Base-by-base conservation (phyloP, 345 rosid species). In the Hibiscus syriacus region DNA sequence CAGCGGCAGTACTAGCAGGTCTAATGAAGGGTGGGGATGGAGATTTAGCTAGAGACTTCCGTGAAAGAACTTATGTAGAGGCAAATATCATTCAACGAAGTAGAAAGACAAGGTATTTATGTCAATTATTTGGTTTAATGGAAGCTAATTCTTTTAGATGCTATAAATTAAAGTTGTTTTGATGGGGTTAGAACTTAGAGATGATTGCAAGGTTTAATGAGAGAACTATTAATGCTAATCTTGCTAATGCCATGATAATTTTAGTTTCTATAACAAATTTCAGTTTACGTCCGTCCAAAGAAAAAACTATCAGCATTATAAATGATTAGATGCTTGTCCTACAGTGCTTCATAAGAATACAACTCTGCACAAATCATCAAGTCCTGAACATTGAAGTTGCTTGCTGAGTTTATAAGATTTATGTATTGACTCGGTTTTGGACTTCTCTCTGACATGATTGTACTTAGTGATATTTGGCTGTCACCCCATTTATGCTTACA, bases 1-100 rank as follows among this genome's bases (percentile, higher is more conserved):
- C 97, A 27, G 97, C 97, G 27, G 89, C 96, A 50, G 96, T 94
- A 78, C 84, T 94, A 67, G 97, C 97, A 45, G 96, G 96, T 66
- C 76, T 94, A 67, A 83, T 89, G 95, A 94, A 94, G 81, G 97
- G 97, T 39, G 99, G 92, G 53, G 95, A 94, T 79, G 92, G 84
- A 79, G 83, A 82, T 75, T 83, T 91, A 75, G 92, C 95, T 19
- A 81, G 76, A 73, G 85, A 85, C 53, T 91, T 94, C 80, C 95
- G 96, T 52, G 84, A 86, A 48, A 85, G 91, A 79, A 88, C 95
- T 72, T 90, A 85, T 70, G 76, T 71, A 70, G 92, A 83, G 74
- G 99, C 97, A 66, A 91, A 73, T 75, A 55, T 74, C 39, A 81
- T 85, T 66, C 89, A 76, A 49, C 85, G 71, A 80, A 86, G 70